Evolutionary conservation across 768 basidiomycete genomes (phyloP), one percentile per base, ranked within the genome.

Genomic region (Thelephora aurantiotincta): DNA sequence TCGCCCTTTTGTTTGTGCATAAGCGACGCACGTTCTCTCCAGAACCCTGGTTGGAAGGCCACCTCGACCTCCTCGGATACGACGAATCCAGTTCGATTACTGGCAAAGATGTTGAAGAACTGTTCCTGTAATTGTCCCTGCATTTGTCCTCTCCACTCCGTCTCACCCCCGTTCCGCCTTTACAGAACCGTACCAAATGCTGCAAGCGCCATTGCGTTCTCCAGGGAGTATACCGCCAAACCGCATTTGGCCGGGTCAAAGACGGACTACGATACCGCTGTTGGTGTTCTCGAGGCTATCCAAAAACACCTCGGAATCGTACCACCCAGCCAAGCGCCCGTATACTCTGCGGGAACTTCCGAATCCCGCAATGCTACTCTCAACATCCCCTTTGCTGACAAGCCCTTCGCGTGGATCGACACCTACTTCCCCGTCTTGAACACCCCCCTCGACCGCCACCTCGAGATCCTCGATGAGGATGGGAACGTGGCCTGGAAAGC

Each of bases 371-470:
- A 74, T 41, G 76, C 84, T 4, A 89, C 85, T 0, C 66, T 84
- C 13, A 60, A 62, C 16, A 65, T 77, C 36, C 56, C 63, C 6
- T 66, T 65, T 5, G 54, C 59, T 3, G 65, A 63, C 4, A 62
- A 60, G 20, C 82, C 83, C 2, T 71, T 66, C 0, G 85, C 81
- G 48, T 91, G 88, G 88, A 78, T 90, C 50, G 86, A 90, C 54
- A 72, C 74, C 34, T 96, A 98, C 62, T 94, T 84, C 62, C 91
- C 93, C 1, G 70, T 91, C 36, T 65, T 94, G 67, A 89, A 94
- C 62, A 82, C 77, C 0, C 78, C 87, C 1, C 67, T 82, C 6
- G 74, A 82, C 46, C 75, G 78, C 44, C 73, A 72, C 50, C 63
- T 93, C 11, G 72, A 81, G 43, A 77, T 92, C 18, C 63, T 87